Evolutionary conservation across 768 basidiomycete species (phyloP), one percentile per base, ranked within the genome.

Genomic region (Leccinum boreale): DNA sequence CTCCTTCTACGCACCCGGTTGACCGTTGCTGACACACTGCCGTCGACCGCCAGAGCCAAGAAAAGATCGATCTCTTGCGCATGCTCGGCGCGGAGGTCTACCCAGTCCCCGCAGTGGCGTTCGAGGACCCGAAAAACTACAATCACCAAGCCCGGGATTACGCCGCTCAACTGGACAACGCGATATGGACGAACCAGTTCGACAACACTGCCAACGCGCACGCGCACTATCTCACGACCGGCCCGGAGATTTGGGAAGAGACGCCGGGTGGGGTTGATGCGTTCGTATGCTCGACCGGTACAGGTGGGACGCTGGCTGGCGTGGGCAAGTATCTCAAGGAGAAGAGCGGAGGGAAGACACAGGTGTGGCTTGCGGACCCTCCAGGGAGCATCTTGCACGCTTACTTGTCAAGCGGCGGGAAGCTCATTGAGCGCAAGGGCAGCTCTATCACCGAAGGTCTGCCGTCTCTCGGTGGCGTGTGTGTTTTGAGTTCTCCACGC

Each of bases 31-130:
- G n/a, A 17, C 35, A 44, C 53, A 47, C 21, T 14, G n/a, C n/a
- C 46, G 26, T n/a, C 21, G 15, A 28, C 17, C 3, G 29, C 67
- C 67, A 97, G 89, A 94, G 90, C 70, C 94, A 96, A 77, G 96
- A 99, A 70, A 99, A 99, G 79, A 97, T 98, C 55, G 96, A 99
- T 74, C 85, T 99, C 28, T 80, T 99, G 55, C 86, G 87, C 54
- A 96, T 99, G 96, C 83, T 99, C 23, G 97, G 97, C 28, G 96
- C 97, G 5, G 96, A 98, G 65, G 96, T 99, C 33, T 80, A 92
- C 67, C 91, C 97, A 33, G 97, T 99, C 2, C 94, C 97, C 17
- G 95, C 96, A 2, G 97, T 99, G 31, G 86, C 97, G 11, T 98
- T 90, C 70, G 94, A 98, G 67, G 87, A 99, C 73, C 94, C 95